Evolutionary conservation across 495 filamentous ascomycete genomes (phyloP), one percentile per base, ranked within the genome.

Genomic region (Podospora bellae-mahoneyi): DNA sequence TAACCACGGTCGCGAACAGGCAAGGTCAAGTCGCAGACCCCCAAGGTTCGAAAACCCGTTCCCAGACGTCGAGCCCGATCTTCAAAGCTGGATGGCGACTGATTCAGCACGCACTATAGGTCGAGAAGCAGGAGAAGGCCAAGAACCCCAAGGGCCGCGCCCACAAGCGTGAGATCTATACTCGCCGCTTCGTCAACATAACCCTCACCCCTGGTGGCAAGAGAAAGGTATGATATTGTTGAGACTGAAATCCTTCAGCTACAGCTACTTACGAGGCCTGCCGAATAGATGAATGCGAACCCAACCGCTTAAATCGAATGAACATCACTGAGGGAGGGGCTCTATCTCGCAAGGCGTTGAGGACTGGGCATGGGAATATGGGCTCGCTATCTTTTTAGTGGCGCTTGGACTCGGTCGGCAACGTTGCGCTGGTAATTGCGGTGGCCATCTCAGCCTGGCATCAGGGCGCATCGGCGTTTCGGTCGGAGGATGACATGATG

Each of bases 171-270:
- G 90, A 97, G 74, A 86, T 85, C 74, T 98, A 98, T 86, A 98
- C 93, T 72, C 91, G 95, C 78, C 93, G 96, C 75, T 99, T 99
- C 87, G 95, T 98, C 72, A 97, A 98, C 84, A 93, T 98, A 77
- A 95, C 93, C 76, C 87, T 97, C 85, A 96, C 95, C 68, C 87
- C 53, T 23, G 94, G 94, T 80, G 95, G 95, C 81, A 99, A 98
- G 94, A 86, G 96, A 80, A 98, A 98, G 94, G 93, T 96, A 73
- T 63, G 74, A 15, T 64, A 20, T 0, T 28, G 4, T 0, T 4
- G 13, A 59, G 59, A 39, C 15, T 16, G 6, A 48, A 3, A 13
- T 13, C 13, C 39, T 9, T 2, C 1, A 10, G 39, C 39, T 1
- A 48, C 39, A 48, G 2, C 2, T 3, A 26, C 66, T 63, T 20